Conservation (phyloP, 345 rosid species). For the Gossypium thurberi region DNA sequence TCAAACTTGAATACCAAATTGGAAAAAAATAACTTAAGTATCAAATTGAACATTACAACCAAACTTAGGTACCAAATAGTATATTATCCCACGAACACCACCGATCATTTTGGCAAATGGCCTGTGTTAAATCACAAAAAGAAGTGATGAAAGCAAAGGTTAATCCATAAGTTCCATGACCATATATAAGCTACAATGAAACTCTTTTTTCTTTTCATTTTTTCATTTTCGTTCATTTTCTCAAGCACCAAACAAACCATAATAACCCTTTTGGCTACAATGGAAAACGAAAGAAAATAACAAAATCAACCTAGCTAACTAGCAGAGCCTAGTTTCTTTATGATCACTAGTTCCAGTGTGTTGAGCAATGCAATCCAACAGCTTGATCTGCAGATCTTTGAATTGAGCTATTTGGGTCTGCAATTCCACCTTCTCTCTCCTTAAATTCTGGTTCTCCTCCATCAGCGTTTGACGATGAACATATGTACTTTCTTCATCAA, state of each 20-base stretch:
- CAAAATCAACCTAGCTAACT: not conserved
- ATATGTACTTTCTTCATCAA: not conserved
- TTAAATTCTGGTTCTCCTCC: conserved; percentile 42
- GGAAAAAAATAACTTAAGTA: too few species aligned
- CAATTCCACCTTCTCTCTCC: conserved; percentile 35
- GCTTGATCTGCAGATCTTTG: conserved; percentile 33
- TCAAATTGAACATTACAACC: too few species aligned
- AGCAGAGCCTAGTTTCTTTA: conserved; percentile 24
- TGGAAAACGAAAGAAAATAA: not conserved
- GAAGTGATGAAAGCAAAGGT: too few species aligned
- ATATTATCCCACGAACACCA: too few species aligned
- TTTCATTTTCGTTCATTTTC: not conserved
- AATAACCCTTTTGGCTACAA: not conserved
- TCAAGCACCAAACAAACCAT: not conserved
- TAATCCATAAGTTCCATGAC: not conserved
- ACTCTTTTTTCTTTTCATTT: not conserved
- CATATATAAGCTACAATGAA: not conserved
- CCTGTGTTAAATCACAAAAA: too few species aligned
- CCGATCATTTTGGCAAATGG: too few species aligned
- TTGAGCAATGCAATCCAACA: conserved; percentile 41
- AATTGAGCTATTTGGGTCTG: conserved; percentile 38
- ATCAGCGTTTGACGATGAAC: conserved; percentile 7
- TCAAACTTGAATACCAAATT: rapidly evolving
- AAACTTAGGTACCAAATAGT: too few species aligned
- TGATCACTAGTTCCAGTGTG: conserved; percentile 16